phyloP scores from a whole-genome alignment of 305 asterid species.

The Solanum hybrid region DNA sequence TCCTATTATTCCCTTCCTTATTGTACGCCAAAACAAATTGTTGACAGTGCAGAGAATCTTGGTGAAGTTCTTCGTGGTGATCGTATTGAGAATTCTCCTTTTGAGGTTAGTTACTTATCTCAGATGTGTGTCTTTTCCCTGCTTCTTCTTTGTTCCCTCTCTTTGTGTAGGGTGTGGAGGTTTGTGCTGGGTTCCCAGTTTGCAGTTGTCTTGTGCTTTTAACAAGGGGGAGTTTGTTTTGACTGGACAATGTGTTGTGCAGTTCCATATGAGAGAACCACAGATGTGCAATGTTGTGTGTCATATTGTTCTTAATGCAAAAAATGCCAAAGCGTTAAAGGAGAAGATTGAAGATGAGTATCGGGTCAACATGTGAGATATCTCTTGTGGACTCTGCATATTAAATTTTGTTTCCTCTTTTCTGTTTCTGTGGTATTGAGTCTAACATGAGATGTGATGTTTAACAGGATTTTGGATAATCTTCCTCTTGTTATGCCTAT shows the following conservation, averaged over 20 bases:
- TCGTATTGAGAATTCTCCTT: constrained; percentile 87
- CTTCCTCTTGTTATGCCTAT: constrained; percentile 84
- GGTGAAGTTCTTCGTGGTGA: constrained; percentile 95
- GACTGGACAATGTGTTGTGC: constrained; percentile 20
- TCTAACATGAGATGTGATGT: constrained; percentile 9
- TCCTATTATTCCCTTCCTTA: constrained; percentile 68
- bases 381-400: neutral
- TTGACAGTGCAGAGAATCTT: constrained; percentile 89
- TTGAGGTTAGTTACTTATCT: constrained; percentile 42
- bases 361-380: constrained; percentile 38
- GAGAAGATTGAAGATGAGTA: constrained; percentile 44
- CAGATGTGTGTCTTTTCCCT: neutral
- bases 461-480: constrained; percentile 82
- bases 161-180: neutral
- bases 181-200: neutral
- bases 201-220: neutral
- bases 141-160: neutral
- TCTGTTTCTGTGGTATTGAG: neutral
- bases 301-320: constrained; percentile 27
- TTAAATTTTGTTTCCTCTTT: neutral
- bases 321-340: constrained; percentile 36
- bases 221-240: constrained; percentile 5
- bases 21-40: constrained; percentile 52
- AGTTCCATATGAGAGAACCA: constrained; percentile 52
- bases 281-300: constrained; percentile 35